Percentiles rank a stretch among this genome's conserved stretches.
Evolutionary conservation across 2,329 filamentous ascomycete genomes (phyloP).

Genomic region (Verticillium zaregamsianum): DNA sequence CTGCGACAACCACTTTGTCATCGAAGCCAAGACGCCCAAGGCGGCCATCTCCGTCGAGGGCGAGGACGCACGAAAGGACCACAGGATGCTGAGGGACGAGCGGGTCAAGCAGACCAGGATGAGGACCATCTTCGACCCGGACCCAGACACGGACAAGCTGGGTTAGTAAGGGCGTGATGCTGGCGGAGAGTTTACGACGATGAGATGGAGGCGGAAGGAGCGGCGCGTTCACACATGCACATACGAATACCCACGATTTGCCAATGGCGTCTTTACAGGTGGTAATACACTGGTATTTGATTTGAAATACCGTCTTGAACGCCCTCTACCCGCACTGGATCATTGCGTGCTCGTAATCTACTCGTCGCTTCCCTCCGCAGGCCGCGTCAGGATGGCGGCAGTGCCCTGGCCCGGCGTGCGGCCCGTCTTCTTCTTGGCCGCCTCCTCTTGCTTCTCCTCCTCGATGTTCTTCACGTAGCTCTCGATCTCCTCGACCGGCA

Average conservation of each 20-base stretch:
- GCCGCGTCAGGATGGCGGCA: conserved; percentile 70
- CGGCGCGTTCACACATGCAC: not conserved
- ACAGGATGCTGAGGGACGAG: conserved; percentile 90
- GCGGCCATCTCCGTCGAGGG: conserved; percentile 82
- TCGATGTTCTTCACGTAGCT: conserved; percentile 98
- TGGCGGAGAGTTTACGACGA: conserved; percentile 1
- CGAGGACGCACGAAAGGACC: conserved; percentile 82
- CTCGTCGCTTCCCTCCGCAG: conserved; percentile 22
- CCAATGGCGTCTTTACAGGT: conserved; percentile 21
- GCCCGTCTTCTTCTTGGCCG: conserved; percentile 91
- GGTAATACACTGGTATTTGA: conserved; percentile 31
- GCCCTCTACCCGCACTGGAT: conserved; percentile 8
- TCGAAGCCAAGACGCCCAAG: conserved; percentile 83
- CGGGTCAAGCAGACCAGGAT: conserved; percentile 56
- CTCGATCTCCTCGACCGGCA: conserved; percentile 94
- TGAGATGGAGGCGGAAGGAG: conserved; percentile 7
- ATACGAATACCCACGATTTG: conserved; percentile 3
- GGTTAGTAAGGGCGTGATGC: conserved; percentile 46
- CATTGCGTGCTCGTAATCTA: conserved; percentile 11
- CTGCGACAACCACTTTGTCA: conserved; percentile 97
- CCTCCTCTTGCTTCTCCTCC: conserved; percentile 98
- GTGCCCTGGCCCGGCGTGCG: conserved; percentile 65
- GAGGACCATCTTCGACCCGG: conserved; percentile 71
- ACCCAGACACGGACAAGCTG: conserved; percentile 68
- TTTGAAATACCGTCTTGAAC: conserved; percentile 11